Base-by-base conservation (phyloP, 108 stramenopile genomes). In the Nannochloropsis salina region DNA sequence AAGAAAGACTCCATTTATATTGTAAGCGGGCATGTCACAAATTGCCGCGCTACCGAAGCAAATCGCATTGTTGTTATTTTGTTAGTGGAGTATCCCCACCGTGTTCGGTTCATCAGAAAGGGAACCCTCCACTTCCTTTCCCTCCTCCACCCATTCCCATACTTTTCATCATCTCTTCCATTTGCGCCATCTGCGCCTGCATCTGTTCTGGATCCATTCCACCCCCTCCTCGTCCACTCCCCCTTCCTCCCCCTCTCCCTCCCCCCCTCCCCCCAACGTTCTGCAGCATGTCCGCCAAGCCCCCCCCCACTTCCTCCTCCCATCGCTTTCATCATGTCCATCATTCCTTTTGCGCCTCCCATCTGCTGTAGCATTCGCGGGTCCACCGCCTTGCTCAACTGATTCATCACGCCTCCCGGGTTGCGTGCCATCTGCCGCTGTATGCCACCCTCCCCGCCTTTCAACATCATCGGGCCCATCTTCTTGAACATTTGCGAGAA, bases 401-500 rank as follows among this genome's bases (percentile, higher is more conserved):
- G 94, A 87, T 93, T 94, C 88, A 93, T 91, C 83, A 95, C 93
- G 43, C 93, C 86, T 6, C 92, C 86, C 1, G 95, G 94, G 85
- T 96, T 96, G 47, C 93, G 93, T 82, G 92, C 91, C 94, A 97
- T 94, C 84, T 94, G 92, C 86, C 92, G 91, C 88, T 94, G 93
- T 81, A 92, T 89, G 43, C 91, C 93, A 83, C 90, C 91, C 45
- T 94, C 94, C 9, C 80, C 89, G 20, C 91, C 93, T 86, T 96
- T 96, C 86, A 96, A 90, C 91, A 96, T 90, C 6, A 94, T 94
- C 91, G 97, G 96, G 51, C 96, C 96, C 94, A 97, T 94, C 91
- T 97, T 95, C 84, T 85, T 86, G 3, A 97, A 93, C 92, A 98
- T 91, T 44, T 93, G 91, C 86, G 93, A 94, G 87, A 95, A 95